phyloP scores from a whole-genome alignment of 2,329 filamentous ascomycete genomes.

The Pseudogymnoascus sp. region DNA sequence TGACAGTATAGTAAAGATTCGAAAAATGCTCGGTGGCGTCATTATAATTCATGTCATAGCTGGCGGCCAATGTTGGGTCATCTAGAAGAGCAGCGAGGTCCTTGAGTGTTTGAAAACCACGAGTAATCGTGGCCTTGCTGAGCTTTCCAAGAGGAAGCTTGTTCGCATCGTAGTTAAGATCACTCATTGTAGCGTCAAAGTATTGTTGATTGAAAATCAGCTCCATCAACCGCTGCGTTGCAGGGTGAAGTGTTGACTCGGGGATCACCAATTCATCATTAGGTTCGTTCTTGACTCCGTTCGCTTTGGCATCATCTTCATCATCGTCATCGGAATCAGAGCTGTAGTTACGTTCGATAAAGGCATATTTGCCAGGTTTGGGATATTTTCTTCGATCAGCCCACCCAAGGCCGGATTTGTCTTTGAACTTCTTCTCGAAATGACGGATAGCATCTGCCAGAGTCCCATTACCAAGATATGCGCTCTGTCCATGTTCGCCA shows the following conservation, averaged over 20 bases:
- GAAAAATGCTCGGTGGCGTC: constrained; percentile 55
- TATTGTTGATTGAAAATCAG: constrained; percentile 77
- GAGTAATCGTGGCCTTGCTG: constrained; percentile 66
- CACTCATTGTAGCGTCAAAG: constrained; percentile 58
- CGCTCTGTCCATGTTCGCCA: constrained; percentile 47
- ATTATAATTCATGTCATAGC: constrained; percentile 33
- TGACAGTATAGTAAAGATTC: constrained; percentile 71
- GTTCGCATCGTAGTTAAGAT: constrained; percentile 62
- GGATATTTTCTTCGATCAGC: constrained; percentile 45
- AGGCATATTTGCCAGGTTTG: constrained; percentile 65
- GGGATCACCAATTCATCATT: constrained; percentile 31
- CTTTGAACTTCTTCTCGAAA: constrained; percentile 55
- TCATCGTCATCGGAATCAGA: constrained; percentile 53
- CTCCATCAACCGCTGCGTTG: constrained; percentile 62
- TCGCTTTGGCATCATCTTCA: constrained; percentile 27
- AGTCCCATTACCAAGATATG: constrained; percentile 35
- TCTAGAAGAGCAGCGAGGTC: constrained; percentile 62
- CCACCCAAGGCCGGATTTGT: constrained; percentile 53
- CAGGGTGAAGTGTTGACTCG: constrained; percentile 49
- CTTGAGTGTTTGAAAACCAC: constrained; percentile 70
- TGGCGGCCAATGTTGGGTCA: constrained; percentile 38
- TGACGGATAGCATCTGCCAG: constrained; percentile 38
- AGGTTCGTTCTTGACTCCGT: background rate
- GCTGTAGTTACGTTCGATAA: constrained; percentile 71
- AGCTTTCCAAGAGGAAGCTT: constrained; percentile 81